These are phyloP conservation scores for Sutorius eximius DNA, from an alignment of 1,284 basidiomycete genomes.

Conservation along the genomic window DNA sequence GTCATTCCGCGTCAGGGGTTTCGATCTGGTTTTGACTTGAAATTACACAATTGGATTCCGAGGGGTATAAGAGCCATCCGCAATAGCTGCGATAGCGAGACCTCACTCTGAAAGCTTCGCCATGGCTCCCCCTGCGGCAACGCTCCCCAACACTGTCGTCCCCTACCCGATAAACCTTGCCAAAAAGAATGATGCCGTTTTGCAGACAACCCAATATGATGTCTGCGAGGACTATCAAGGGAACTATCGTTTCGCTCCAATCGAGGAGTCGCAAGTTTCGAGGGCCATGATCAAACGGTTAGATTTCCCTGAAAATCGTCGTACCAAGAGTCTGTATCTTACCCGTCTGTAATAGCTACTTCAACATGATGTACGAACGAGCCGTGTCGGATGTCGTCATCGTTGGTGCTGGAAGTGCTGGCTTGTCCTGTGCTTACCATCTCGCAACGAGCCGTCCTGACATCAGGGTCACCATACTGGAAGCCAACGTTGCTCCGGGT, in stretches of 20 bases:
- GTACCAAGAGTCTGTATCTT: neutral
- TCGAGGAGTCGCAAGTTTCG: constrained; percentile 75
- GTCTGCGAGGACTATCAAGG: constrained; percentile 32
- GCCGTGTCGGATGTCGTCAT: constrained; percentile 79
- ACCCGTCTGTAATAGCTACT: constrained; percentile 49
- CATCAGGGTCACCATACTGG: constrained; percentile 78
- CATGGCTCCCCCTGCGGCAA: constrained; percentile 31
- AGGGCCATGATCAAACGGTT: constrained; percentile 79
- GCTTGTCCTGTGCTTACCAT: constrained; percentile 77
- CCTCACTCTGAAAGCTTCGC: neutral
- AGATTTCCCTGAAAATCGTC: constrained; percentile 1
- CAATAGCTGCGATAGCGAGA: neutral
- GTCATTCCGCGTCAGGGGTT: neutral
- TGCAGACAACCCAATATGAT: constrained; percentile 19
- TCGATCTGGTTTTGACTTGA: neutral
- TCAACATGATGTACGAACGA: constrained; percentile 71
- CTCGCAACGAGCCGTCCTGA: constrained; percentile 71
- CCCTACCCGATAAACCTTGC: neutral
- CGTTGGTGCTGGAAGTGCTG: constrained; percentile 79
- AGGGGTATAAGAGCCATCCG: constrained; percentile 4
- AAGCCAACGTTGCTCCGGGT: constrained; percentile 82
- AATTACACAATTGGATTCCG: neutral
- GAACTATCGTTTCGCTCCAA: constrained; percentile 68
- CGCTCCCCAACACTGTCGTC: constrained; percentile 11
- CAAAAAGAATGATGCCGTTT: constrained; percentile 10